Conservation (phyloP, 2,329 filamentous ascomycete species). For the Juglanconis juglandina region DNA sequence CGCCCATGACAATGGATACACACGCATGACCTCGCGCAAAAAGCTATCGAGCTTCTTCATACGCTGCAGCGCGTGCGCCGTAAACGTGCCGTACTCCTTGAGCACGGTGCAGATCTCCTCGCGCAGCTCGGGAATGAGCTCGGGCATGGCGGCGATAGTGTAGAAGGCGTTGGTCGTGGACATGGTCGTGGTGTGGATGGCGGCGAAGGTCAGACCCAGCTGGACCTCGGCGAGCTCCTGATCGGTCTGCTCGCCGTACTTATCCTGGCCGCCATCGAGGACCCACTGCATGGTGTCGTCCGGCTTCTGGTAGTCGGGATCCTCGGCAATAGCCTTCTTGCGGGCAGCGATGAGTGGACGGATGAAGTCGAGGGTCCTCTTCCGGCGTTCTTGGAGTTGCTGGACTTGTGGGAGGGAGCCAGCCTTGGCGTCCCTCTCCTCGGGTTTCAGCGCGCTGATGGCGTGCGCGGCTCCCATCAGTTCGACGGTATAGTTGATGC, state of each 20-base stretch:
- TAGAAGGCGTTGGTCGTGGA: slow-evolving; percentile 48
- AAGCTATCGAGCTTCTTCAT: slow-evolving; percentile 34
- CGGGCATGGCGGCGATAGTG: slow-evolving; percentile 47
- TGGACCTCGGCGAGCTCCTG: slow-evolving; percentile 39
- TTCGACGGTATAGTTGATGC: slow-evolving; percentile 46
- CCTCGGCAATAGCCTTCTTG: slow-evolving; percentile 20
- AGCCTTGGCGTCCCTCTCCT: slow-evolving; percentile 32
- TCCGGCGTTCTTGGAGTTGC: slow-evolving; percentile 29
- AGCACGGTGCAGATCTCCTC: slow-evolving; percentile 45
- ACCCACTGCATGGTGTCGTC: slow-evolving; percentile 49
- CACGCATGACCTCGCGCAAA: slow-evolving; percentile 30
- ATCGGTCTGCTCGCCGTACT: slow-evolving; percentile 30
- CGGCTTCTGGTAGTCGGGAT: slow-evolving; percentile 28
- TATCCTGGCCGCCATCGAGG: slow-evolving; percentile 33
- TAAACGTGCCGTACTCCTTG: slow-evolving; percentile 28
- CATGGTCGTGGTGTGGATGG: slow-evolving; percentile 50
- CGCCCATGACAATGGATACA: slow-evolving; percentile 21
- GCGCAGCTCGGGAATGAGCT: slow-evolving; percentile 48
- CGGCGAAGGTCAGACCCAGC: slow-evolving; percentile 43
- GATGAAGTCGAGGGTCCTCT: slow-evolving; percentile 33
- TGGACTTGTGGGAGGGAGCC: slow-evolving; percentile 32
- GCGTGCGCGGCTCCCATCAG: slow-evolving; percentile 34
- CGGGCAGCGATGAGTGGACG: slow-evolving; percentile 33
- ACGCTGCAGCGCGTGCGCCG: slow-evolving; percentile 25
- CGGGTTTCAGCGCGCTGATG: slow-evolving; percentile 27